Conservation (phyloP, 177 flowering plant genomes). For the Vitis hybrid region DNA sequence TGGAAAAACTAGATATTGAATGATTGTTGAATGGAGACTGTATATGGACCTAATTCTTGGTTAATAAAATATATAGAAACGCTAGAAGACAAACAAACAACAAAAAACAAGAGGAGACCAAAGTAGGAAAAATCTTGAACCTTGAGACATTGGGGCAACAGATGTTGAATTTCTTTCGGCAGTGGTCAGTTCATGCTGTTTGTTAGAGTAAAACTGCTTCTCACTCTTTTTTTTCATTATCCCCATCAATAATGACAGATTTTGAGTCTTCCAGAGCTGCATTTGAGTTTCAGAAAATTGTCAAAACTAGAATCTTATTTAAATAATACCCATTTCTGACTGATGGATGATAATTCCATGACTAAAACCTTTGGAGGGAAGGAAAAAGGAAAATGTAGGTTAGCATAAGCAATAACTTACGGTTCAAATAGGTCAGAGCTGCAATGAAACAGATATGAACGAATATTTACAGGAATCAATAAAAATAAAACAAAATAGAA, state of each 20-base stretch:
- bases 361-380: background rate
- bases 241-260: constrained; percentile 33
- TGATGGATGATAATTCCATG: background rate
- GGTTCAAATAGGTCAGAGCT: constrained; percentile 68
- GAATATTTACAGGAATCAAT: no score
- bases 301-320: background rate
- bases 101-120: no score
- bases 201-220: constrained; percentile 5
- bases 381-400: background rate
- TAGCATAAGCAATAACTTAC: constrained; percentile 44
- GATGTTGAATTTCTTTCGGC: constrained; percentile 9
- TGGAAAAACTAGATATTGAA: no score
- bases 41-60: no score
- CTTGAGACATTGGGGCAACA: constrained; percentile 16
- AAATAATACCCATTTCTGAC: background rate
- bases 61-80: no score
- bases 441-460: constrained; percentile 33
- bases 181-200: constrained; percentile 7
- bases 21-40: no score
- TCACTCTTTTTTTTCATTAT: constrained; percentile 21
- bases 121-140: constrained; percentile 10
- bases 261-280: constrained; percentile 64
- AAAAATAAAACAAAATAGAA: no score
- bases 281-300: constrained; percentile 3
- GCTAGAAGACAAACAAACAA: no score